These are phyloP conservation scores for Yamadazyma atlantica DNA, from an alignment of 1,139 yeast genomes.

Conservation along the genomic window DNA sequence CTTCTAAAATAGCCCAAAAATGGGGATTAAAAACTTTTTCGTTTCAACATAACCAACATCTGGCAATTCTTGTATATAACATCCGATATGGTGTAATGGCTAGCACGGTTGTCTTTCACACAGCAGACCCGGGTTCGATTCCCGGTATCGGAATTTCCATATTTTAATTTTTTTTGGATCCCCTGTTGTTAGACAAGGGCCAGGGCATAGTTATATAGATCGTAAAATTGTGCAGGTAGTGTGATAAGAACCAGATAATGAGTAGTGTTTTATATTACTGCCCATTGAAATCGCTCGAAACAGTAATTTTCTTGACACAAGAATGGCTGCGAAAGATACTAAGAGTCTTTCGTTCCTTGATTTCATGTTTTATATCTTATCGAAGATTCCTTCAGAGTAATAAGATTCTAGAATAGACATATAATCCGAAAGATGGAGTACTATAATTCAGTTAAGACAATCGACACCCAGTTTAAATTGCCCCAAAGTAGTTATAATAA, in stretches of 20 bases:
- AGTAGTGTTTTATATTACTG: too few relatives aligned
- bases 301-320: constrained; percentile 6
- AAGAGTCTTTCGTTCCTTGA: too few relatives aligned
- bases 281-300: constrained; percentile 7
- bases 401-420: not conserved
- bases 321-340: constrained; percentile 2
- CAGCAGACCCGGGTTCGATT: constrained; percentile 81
- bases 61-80: not conserved
- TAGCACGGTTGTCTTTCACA: constrained; percentile 82
- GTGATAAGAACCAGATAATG: too few relatives aligned
- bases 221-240: too few relatives aligned
- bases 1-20: too few relatives aligned
- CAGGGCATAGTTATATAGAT: too few relatives aligned
- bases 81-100: constrained; percentile 81
- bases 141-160: constrained; percentile 63
- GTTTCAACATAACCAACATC: not conserved
- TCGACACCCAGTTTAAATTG: constrained; percentile 2
- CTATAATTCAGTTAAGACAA: not conserved
- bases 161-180: constrained; percentile 22
- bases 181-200: too few relatives aligned
- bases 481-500: constrained; percentile 4
- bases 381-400: too few relatives aligned
- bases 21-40: constrained; percentile 19
- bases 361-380: too few relatives aligned
- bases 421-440: not conserved